Evolutionary conservation across 352 stramenopile genomes (phyloP).

Genomic region (Phytopythium montanum): DNA sequence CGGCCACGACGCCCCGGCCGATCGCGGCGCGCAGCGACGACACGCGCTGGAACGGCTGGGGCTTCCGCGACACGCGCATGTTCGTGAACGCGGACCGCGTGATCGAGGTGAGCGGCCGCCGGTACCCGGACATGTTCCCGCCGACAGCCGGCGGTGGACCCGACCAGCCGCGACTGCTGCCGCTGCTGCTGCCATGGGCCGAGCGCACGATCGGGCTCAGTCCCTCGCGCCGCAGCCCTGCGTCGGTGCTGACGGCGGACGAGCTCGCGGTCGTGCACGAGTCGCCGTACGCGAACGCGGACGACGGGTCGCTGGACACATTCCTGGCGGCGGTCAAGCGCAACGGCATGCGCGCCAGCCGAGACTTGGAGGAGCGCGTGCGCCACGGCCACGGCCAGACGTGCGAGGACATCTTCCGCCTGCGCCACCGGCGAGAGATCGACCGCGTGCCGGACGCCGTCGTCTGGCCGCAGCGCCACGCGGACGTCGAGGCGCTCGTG

Average conservation of each 20-base stretch:
- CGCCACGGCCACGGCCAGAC: constrained; percentile 69
- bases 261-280: constrained; percentile 31
- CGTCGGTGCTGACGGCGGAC: constrained; percentile 25
- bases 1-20: constrained; percentile 6
- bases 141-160: constrained; percentile 8
- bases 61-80: constrained; percentile 65
- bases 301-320: constrained; percentile 12
- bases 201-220: constrained; percentile 54
- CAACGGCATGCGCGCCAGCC: constrained; percentile 30
- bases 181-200: constrained; percentile 49
- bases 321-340: constrained; percentile 28
- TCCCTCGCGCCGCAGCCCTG: constrained; percentile 26
- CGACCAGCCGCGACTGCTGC: constrained; percentile 42
- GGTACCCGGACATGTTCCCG: constrained; percentile 65
- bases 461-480: constrained; percentile 82
- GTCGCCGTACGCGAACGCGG: constrained; percentile 4
- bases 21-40: constrained; percentile 21
- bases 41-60: constrained; percentile 75
- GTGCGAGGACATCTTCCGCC: constrained; percentile 63
- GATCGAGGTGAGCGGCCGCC: constrained; percentile 56
- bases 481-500: constrained; percentile 85
- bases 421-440: constrained; percentile 39
- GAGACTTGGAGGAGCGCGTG: constrained; percentile 46
- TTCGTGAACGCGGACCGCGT: constrained; percentile 52
- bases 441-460: constrained; percentile 89